These are phyloP conservation scores for Globisporangium orthogonon DNA, from an alignment of 352 stramenopile genomes.

Conservation along the genomic window DNA sequence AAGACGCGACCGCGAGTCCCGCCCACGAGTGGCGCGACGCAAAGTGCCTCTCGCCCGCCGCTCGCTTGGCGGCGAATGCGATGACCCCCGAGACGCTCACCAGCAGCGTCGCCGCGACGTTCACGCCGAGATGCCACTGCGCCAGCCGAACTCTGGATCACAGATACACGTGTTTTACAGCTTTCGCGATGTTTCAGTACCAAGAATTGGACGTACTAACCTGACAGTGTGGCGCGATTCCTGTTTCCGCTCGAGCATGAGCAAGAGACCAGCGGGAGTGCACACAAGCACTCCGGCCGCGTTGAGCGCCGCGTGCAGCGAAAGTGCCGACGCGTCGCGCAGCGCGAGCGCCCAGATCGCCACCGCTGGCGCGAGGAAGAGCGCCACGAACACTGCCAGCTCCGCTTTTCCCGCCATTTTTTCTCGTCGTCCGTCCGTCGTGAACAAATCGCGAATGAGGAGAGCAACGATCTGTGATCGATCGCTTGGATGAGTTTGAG, in stretches of 20 bases:
- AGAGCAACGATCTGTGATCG: no score
- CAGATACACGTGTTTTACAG: background rate
- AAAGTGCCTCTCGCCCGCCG: conserved; percentile 26
- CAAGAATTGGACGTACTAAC: conserved; percentile 10
- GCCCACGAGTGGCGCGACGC: conserved; percentile 46
- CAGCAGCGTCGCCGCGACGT: conserved; percentile 30
- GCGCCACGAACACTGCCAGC: conserved; percentile 18
- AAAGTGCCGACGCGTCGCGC: conserved; percentile 38
- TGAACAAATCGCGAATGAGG: background rate
- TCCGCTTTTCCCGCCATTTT: background rate
- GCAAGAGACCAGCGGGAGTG: conserved; percentile 46
- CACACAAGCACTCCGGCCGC: conserved; percentile 45
- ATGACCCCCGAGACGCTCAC: conserved; percentile 26
- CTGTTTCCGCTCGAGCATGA: conserved; percentile 46
- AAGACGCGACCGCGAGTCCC: conserved; percentile 35
- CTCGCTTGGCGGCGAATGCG: conserved; percentile 34
- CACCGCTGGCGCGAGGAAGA: conserved; percentile 47
- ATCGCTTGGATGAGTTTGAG: no score
- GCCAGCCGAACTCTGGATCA: conserved; percentile 35
- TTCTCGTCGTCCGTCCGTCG: no score
- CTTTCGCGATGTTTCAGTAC: background rate
- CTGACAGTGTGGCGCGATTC: conserved; percentile 30
- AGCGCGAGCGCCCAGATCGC: conserved; percentile 40
- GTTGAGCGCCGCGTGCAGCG: conserved; percentile 48
- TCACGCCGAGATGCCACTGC: conserved; percentile 50